A percentile compares a stretch with the other conserved stretches of the same genome.
These are phyloP conservation scores for Metarhizium brunneum DNA, from an alignment of 2,329 filamentous ascomycete species.

Conservation along the genomic window DNA sequence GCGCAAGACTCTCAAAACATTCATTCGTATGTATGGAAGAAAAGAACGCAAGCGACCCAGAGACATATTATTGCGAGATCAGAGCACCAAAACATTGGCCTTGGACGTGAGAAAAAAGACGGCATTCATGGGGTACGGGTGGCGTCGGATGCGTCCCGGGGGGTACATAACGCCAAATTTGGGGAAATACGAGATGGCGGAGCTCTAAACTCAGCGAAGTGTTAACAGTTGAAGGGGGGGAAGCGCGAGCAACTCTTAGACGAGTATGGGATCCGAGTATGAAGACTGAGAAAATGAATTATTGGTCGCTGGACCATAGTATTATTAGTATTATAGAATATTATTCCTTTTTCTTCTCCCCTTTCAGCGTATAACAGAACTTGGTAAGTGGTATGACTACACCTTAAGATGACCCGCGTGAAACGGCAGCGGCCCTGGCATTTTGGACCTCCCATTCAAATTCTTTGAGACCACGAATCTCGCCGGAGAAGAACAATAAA, in stretches of 20 bases:
- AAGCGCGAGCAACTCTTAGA: not conserved
- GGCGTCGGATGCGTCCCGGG: constrained; percentile 43
- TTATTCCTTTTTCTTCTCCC: constrained; percentile 9
- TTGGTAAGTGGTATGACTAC: not conserved
- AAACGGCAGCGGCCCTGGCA: constrained; percentile 38
- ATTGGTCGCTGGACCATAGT: not conserved
- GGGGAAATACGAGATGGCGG: not conserved
- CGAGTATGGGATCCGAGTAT: not conserved
- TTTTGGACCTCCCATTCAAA: constrained; percentile 89
- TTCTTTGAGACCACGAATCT: constrained; percentile 75
- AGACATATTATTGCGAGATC: constrained; percentile 78
- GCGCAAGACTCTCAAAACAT: constrained; percentile 37
- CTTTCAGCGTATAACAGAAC: not conserved
- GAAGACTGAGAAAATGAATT: not conserved
- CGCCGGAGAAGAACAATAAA: constrained; percentile 75
- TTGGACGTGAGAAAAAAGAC: constrained; percentile 72
- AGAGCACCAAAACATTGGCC: constrained; percentile 53
- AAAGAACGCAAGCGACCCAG: constrained; percentile 70
- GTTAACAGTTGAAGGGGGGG: not conserved
- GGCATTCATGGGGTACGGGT: constrained; percentile 87
- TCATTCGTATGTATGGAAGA: constrained; percentile 41
- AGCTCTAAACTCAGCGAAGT: constrained; percentile 3
- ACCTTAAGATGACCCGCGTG: not conserved
- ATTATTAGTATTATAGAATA: constrained; percentile 15
- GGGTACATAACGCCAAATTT: constrained; percentile 16